A percentile compares a stretch with the other conserved stretches of the same genome.
phyloP scores from a whole-genome alignment of 257 asterid genomes.

The Ajuga chamaepitys region DNA sequence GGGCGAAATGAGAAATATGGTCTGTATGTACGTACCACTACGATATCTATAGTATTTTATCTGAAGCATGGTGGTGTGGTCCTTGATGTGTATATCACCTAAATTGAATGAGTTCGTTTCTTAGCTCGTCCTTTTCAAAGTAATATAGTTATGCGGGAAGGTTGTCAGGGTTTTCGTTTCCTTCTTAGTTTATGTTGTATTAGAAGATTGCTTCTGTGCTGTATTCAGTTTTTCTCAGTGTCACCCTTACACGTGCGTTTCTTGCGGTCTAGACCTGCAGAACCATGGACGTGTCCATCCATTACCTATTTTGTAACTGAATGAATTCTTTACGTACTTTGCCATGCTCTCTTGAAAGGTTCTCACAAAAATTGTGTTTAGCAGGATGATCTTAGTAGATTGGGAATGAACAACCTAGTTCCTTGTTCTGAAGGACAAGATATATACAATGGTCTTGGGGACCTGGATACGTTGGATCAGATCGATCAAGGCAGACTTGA shows the following conservation, averaged over 20 bases:
- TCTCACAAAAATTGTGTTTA: conserved; percentile 3
- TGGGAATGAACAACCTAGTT: background rate
- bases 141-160: no score
- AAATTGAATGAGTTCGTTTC: background rate
- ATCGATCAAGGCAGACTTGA: conserved; percentile 17
- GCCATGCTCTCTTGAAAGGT: background rate
- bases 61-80: no score
- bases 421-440: conserved; percentile 27
- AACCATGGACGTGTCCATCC: background rate
- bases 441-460: conserved; percentile 34
- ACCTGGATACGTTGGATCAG: conserved; percentile 22
- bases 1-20: background rate
- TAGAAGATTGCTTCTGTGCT: background rate
- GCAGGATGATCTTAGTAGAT: conserved; percentile 21
- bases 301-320: background rate
- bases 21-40: no score
- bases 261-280: background rate
- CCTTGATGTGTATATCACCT: no score
- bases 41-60: no score
- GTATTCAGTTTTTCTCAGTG: background rate
- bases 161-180: background rate
- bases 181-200: background rate
- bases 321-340: background rate
- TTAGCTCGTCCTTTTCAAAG: background rate
- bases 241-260: background rate